Evolutionary conservation across 495 filamentous ascomycete species (phyloP).

Genomic region (Recurvomyces mirabilis): DNA sequence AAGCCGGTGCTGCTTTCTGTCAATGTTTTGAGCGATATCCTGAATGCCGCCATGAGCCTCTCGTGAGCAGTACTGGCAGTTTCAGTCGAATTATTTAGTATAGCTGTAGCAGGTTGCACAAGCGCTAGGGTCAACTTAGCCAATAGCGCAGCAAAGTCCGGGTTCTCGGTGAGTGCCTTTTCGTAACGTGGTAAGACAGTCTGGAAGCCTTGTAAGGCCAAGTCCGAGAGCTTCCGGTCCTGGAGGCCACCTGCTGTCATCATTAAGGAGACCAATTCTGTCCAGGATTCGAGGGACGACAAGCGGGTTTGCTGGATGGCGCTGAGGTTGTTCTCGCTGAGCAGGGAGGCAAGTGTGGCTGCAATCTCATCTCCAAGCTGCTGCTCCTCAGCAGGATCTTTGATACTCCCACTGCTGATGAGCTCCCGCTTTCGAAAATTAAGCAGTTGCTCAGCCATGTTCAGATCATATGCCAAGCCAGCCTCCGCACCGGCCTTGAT

Average conservation of each 20-base stretch:
- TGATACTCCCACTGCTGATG: constrained; percentile 37
- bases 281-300: constrained; percentile 58
- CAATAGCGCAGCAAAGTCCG: constrained; percentile 57
- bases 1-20: constrained; percentile 56
- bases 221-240: constrained; percentile 50
- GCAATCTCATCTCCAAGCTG: constrained; percentile 46
- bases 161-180: constrained; percentile 50
- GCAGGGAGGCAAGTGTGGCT: constrained; percentile 46
- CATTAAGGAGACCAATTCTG: constrained; percentile 66
- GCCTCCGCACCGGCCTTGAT: constrained; percentile 18
- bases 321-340: constrained; percentile 39
- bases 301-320: constrained; percentile 43
- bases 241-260: constrained; percentile 66
- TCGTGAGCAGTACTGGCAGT: constrained; percentile 58
- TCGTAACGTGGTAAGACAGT: constrained; percentile 79
- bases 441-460: constrained; percentile 53
- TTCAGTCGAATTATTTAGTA: constrained; percentile 25
- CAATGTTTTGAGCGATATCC: constrained; percentile 64
- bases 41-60: constrained; percentile 82
- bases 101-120: constrained; percentile 39
- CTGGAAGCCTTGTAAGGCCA: constrained; percentile 76
- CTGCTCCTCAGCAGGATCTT: constrained; percentile 45
- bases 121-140: constrained; percentile 66
- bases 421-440: constrained; percentile 43
- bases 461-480: constrained; percentile 44